Evolutionary conservation across 2,329 filamentous ascomycete genomes (phyloP).

Genomic region (Pseudogymnoascus sp.): DNA sequence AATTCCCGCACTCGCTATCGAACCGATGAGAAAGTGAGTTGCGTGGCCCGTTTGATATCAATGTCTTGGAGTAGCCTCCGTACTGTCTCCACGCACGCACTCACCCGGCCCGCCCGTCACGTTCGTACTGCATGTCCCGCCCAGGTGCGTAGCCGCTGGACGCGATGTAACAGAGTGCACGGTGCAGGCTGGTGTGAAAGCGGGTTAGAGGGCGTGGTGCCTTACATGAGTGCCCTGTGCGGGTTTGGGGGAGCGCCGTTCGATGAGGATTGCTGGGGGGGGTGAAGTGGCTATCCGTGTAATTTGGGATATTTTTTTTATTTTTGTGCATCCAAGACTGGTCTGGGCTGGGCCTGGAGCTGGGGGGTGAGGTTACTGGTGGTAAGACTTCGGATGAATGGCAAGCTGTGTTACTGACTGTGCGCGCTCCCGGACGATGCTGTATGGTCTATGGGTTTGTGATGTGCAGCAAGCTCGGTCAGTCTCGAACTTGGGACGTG

Average conservation of each 20-base stretch:
- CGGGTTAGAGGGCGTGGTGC: not conserved
- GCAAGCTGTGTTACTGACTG: not conserved
- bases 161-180: slow-evolving; percentile 1
- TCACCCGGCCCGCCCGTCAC: not conserved
- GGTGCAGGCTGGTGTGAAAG: slow-evolving; percentile 1
- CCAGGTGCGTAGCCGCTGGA: slow-evolving; percentile 1
- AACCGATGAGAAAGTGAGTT: not conserved
- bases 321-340: not conserved
- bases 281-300: not conserved
- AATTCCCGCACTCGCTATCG: not conserved
- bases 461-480: not conserved
- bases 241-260: not conserved
- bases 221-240: slow-evolving; percentile 2
- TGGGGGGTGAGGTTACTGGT: not conserved
- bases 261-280: not conserved
- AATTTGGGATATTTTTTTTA: not conserved
- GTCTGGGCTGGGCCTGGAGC: not conserved
- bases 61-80: not conserved
- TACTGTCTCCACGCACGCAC: not conserved
- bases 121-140: slow-evolving; percentile 5
- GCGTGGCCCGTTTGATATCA: not conserved
- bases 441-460: not conserved
- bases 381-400: not conserved
- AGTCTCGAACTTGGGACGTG: not conserved
- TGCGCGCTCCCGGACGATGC: not conserved